Conservation (phyloP, 495 filamentous ascomycete species). For the Penicillium canariense region DNA sequence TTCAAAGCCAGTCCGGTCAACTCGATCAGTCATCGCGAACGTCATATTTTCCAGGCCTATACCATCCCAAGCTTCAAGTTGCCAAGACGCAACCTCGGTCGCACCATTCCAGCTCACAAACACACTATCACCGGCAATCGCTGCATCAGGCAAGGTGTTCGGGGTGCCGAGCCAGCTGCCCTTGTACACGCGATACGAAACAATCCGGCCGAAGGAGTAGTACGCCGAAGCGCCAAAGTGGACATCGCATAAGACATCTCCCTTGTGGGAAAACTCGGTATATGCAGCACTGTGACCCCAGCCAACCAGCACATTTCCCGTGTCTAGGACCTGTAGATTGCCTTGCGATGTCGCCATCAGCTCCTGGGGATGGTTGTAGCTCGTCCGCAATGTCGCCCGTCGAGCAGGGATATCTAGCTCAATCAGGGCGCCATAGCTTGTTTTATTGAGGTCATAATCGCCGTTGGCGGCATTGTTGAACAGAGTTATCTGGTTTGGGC, state of each 20-base stretch:
- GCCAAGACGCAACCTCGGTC: slow-evolving; percentile 41
- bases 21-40: slow-evolving; percentile 10
- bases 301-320: slow-evolving; percentile 53
- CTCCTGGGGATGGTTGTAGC: slow-evolving; percentile 33
- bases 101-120: slow-evolving; percentile 50
- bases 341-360: slow-evolving; percentile 54
- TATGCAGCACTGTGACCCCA: slow-evolving; percentile 57
- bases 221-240: slow-evolving; percentile 39
- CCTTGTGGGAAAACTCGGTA: slow-evolving; percentile 53
- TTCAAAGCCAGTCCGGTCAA: slow-evolving; percentile 22
- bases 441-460: slow-evolving; percentile 20
- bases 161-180: slow-evolving; percentile 37
- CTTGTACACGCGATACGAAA: slow-evolving; percentile 40
- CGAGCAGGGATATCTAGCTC: slow-evolving; percentile 26
- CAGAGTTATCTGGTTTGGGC: slow-evolving; percentile 41
- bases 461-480: slow-evolving; percentile 48
- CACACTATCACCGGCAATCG: slow-evolving; percentile 22
- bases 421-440: slow-evolving; percentile 33
- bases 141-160: slow-evolving; percentile 27
- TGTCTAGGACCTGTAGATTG: slow-evolving; percentile 53
- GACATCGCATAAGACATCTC: slow-evolving; percentile 46
- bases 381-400: slow-evolving; percentile 20
- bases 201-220: slow-evolving; percentile 37
- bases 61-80: slow-evolving; percentile 33
- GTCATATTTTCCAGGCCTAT: slow-evolving; percentile 15